Evolutionary conservation across 1,284 basidiomycete genomes (phyloP), one percentile per base, ranked within the genome.

Genomic region (Leccinum pseudoinsigne): DNA sequence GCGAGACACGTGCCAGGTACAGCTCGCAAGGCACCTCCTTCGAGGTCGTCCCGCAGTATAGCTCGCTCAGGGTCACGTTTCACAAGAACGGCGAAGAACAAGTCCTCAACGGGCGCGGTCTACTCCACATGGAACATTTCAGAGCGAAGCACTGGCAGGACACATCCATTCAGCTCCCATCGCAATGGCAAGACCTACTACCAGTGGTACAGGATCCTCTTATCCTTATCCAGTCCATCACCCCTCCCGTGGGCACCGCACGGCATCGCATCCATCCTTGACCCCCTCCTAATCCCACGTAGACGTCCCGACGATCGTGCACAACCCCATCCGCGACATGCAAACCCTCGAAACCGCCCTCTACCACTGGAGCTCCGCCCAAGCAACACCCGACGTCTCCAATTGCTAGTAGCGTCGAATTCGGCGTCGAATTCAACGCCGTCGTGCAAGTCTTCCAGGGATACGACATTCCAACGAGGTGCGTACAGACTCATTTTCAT

Each of bases 391-490:
- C 18, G 81, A 94, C 73, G 95, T 98, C 68, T 95, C 93, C 80
- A 90, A 97, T 75, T 86, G 94, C 62, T 99, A 96, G 26, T 26
- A 26, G 26, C 74, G 93, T 99, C 61, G 85, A 88, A 66, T 85
- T 98, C 16, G 95, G 95, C 42, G 93, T 94, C 72, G 90, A 96
- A 69, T 97, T 98, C 80, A 95, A 97, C 77, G 81, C 85, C 2
- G 91, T 92, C 58, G 86, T 95, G 40, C 82, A 82, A 40, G 93
- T 95, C 0, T 98, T 98, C 74, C 82, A 86, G 28, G 80, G 84
- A 58, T 87, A 91, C 68, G 83, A 86, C 28, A 94, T 99, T 69
- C 86, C 91, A 66, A 88, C 95, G 74, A 89, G 83, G 95, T 95
- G 66, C 74, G 40, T 42, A 42, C 7, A n/a, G 8, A n/a, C 40